These are phyloP conservation scores for Boletus sp. DNA, from an alignment of 1,284 basidiomycete species.

Conservation along the genomic window DNA sequence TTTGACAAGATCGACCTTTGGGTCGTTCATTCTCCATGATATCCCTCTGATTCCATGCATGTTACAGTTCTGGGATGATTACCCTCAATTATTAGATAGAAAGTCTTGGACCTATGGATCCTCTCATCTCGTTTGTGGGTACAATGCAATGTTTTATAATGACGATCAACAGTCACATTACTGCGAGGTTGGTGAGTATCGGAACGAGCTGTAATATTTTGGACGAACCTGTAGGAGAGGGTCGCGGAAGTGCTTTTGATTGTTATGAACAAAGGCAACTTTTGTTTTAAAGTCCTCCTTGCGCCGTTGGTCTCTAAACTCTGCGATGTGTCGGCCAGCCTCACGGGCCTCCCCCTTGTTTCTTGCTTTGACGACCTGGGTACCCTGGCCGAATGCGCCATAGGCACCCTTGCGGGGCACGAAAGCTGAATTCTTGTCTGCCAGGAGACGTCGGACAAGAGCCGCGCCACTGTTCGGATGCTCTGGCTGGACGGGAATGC, in stretches of 20 bases:
- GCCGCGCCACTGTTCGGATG: slow-evolving; percentile 71
- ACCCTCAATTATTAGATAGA: slow-evolving; percentile 10
- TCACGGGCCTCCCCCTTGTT: slow-evolving; percentile 93
- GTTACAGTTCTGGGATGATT: slow-evolving; percentile 14
- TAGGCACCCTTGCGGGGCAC: slow-evolving; percentile 84
- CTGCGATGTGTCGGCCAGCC: slow-evolving; percentile 83
- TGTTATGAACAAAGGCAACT: slow-evolving; percentile 75
- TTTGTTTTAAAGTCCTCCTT: slow-evolving; percentile 84
- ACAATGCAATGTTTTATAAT: slow-evolving; percentile 11
- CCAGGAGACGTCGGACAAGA: slow-evolving; percentile 68
- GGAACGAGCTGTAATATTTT: neutral
- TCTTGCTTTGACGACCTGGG: slow-evolving; percentile 82
- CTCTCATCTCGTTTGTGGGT: slow-evolving; percentile 2
- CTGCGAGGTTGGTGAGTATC: slow-evolving; percentile 16
- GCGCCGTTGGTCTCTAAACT: slow-evolving; percentile 79
- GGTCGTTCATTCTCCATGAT: slow-evolving; percentile 27
- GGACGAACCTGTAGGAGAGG: slow-evolving; percentile 41
- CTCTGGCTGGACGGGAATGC: slow-evolving; percentile 39
- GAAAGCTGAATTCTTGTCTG: slow-evolving; percentile 77
- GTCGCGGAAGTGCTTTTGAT: slow-evolving; percentile 85
- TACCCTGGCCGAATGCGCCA: slow-evolving; percentile 79
- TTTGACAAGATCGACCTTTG: slow-evolving; percentile 35
- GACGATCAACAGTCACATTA: slow-evolving; percentile 13
- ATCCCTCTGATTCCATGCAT: slow-evolving; percentile 18
- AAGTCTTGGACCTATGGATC: slow-evolving; percentile 7